Conservation (phyloP, 371 early-diverging fungal species). For the Nematocida major region DNA sequence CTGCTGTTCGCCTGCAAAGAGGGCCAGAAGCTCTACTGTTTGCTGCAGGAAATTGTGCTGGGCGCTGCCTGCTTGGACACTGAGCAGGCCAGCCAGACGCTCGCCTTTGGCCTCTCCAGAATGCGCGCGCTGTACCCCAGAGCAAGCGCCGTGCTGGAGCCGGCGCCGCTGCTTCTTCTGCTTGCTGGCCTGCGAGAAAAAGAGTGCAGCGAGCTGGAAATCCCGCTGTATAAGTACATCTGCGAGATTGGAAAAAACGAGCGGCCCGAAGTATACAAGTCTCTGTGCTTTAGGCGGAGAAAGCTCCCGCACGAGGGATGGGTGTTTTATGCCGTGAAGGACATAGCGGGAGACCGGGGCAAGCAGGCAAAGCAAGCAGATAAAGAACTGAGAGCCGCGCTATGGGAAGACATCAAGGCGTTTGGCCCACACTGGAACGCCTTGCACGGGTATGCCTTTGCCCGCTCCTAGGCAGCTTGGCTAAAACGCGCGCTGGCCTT, state of each 20-base stretch:
- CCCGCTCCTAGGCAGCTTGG: no score
- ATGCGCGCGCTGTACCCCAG: not conserved
- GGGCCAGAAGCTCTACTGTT: not conserved
- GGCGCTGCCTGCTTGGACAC: not conserved
- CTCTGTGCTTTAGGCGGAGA: not conserved
- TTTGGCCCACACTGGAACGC: not conserved
- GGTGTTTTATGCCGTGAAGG: conserved; percentile 3
- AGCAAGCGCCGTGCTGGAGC: not conserved
- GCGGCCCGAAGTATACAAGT: not conserved
- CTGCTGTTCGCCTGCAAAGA: not conserved
- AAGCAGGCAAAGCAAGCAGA: not conserved
- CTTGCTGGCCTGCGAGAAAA: not conserved
- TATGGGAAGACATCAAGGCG: conserved; percentile 15
- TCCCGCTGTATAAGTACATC: conserved; percentile 2
- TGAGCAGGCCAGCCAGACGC: not conserved
- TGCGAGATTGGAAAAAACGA: not conserved
- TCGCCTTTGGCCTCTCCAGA: not conserved
- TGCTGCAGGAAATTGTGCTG: not conserved
- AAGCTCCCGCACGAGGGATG: conserved; percentile 24
- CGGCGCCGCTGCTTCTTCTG: not conserved
- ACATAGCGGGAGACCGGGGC: conserved; percentile 6
- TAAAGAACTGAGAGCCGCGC: not conserved
- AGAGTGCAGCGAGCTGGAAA: not conserved
- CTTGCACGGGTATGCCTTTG: not conserved
- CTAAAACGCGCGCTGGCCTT: no score